Conservation (phyloP, 805 yeast species). For the Phaffomyces thermotolerans region DNA sequence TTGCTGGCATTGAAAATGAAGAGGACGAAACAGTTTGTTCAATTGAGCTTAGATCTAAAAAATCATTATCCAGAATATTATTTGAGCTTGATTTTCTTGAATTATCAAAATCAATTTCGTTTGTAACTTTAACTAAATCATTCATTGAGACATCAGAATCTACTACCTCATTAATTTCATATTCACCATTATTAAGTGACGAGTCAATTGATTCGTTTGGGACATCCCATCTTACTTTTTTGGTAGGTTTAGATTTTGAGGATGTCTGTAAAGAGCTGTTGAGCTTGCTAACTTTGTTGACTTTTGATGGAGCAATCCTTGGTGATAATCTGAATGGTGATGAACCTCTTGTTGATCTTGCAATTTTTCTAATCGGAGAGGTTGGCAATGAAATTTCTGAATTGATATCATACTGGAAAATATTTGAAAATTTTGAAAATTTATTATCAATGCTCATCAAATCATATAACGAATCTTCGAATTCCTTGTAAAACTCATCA, state of each 20-base stretch:
- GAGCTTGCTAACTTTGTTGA: conserved; percentile 8
- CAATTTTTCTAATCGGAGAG: conserved; percentile 19
- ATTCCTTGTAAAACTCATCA: conserved; percentile 16
- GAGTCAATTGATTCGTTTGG: conserved; percentile 17
- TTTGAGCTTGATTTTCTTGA: not conserved
- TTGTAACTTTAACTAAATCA: conserved; percentile 19
- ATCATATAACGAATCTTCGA: conserved; percentile 24
- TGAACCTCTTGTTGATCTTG: conserved; percentile 20
- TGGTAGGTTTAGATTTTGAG: conserved; percentile 21
- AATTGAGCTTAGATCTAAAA: conserved; percentile 14
- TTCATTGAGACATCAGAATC: conserved; percentile 23
- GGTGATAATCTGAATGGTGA: conserved; percentile 19
- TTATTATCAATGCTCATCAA: conserved; percentile 28
- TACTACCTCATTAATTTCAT: conserved; percentile 3
- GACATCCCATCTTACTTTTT: conserved; percentile 42
- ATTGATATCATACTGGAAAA: conserved; percentile 15
- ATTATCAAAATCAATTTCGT: conserved; percentile 13
- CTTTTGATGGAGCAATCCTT: conserved; percentile 17
- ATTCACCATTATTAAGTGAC: not conserved
- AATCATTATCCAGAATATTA: conserved; percentile 1
- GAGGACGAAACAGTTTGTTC: conserved; percentile 3
- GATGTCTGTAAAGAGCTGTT: conserved; percentile 14
- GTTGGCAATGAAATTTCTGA: conserved; percentile 20
- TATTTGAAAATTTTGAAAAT: conserved; percentile 28
- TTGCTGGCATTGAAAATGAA: conserved; percentile 12